phyloP scores from a whole-genome alignment of 352 stramenopile genomes.

The Globisporangium nagaii region DNA sequence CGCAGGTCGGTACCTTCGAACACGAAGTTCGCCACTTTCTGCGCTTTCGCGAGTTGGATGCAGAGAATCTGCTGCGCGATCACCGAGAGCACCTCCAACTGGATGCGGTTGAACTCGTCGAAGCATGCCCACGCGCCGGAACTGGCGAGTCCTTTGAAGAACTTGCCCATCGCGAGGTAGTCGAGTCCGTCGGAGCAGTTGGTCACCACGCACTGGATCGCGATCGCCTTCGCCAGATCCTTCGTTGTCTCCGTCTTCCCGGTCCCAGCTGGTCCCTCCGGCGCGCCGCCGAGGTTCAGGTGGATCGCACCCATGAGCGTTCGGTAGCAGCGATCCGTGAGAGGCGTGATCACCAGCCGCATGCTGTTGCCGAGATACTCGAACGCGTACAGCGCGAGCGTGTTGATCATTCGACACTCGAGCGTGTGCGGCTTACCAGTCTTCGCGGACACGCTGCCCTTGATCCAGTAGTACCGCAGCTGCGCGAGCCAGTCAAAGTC shows the following conservation, averaged over 20 bases:
- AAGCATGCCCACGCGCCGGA: slow-evolving; percentile 91
- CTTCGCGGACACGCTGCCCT: slow-evolving; percentile 73
- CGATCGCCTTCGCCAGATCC: slow-evolving; percentile 89
- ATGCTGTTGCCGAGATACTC: slow-evolving; percentile 92
- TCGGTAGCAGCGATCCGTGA: slow-evolving; percentile 90
- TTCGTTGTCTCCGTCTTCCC: slow-evolving; percentile 93
- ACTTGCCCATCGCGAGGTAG: slow-evolving; percentile 92
- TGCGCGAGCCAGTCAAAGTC: slow-evolving; percentile 95
- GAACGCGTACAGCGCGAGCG: slow-evolving; percentile 87
- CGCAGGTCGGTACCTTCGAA: slow-evolving; percentile 90
- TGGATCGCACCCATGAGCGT: slow-evolving; percentile 90
- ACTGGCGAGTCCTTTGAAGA: slow-evolving; percentile 90
- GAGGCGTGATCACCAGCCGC: slow-evolving; percentile 89
- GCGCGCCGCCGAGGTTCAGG: slow-evolving; percentile 87
- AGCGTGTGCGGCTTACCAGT: slow-evolving; percentile 85
- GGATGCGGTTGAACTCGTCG: slow-evolving; percentile 92
- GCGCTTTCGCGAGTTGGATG: slow-evolving; percentile 85
- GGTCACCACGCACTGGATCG: slow-evolving; percentile 91
- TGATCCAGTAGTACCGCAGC: slow-evolving; percentile 90
- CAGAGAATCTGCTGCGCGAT: slow-evolving; percentile 92
- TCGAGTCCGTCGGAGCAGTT: slow-evolving; percentile 90
- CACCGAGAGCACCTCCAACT: slow-evolving; percentile 90
- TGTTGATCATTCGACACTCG: slow-evolving; percentile 92
- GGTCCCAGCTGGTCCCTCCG: slow-evolving; percentile 86
- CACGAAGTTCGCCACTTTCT: slow-evolving; percentile 74